Conservation (phyloP, 2,329 filamentous ascomycete genomes). For the Aspergillus sp. region DNA sequence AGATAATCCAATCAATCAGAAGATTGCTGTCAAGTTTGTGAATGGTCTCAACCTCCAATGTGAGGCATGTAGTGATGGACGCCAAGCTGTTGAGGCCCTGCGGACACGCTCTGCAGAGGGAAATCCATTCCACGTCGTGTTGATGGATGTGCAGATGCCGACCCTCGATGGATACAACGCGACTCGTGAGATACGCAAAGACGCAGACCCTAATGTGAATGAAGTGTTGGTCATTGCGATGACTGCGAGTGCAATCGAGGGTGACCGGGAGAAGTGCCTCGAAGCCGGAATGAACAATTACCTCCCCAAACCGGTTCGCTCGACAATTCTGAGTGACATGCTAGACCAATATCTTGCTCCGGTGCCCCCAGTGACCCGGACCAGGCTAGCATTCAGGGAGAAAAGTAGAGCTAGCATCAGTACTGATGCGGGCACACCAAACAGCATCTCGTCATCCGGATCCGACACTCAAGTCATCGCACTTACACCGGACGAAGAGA, state of each 20-base stretch:
- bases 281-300: conserved; percentile 98
- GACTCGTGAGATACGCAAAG: conserved; percentile 74
- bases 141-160: conserved; percentile 98
- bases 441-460: conserved; percentile 10
- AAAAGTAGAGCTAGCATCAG: conserved; percentile 23
- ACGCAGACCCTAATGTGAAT: conserved; percentile 69
- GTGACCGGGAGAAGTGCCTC: conserved; percentile 91
- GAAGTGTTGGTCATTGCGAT: conserved; percentile 92
- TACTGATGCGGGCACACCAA: conserved; percentile 20
- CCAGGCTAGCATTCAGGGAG: conserved; percentile 25
- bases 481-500: conserved; percentile 13
- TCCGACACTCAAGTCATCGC: conserved; percentile 11
- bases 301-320: conserved; percentile 88
- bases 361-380: conserved; percentile 32
- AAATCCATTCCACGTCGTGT: conserved; percentile 77
- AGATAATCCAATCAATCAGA: conserved; percentile 91
- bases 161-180: conserved; percentile 89
- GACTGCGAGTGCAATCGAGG: conserved; percentile 92
- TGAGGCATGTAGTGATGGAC: conserved; percentile 84
- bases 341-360: conserved; percentile 63
- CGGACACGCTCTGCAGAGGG: conserved; percentile 66
- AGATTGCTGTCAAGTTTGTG: conserved; percentile 88
- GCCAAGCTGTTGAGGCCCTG: conserved; percentile 83
- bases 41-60: conserved; percentile 80
- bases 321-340: conserved; percentile 79